A percentile compares a stretch with the other conserved stretches of the same genome.
Evolutionary conservation across 495 filamentous ascomycete species (phyloP).

Genomic region (Podospora comata): DNA sequence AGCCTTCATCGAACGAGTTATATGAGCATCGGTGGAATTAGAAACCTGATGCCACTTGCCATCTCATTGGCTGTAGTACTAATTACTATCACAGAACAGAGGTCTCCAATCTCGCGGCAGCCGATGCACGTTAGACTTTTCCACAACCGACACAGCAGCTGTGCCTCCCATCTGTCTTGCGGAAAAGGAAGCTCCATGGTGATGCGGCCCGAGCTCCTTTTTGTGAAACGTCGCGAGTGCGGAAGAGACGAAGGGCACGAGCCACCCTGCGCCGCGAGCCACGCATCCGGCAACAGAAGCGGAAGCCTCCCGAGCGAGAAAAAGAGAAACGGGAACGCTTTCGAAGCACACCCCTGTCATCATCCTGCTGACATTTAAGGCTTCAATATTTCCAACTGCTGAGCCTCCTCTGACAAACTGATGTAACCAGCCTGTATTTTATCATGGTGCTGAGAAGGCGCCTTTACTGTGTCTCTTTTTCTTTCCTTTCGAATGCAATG

Average conservation of each 20-base stretch:
- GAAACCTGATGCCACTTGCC: not conserved
- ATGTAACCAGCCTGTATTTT: not conserved
- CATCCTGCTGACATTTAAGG: slow-evolving; percentile 4
- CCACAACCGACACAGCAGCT: not conserved
- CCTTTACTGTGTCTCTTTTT: not conserved
- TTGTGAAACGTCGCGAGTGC: not conserved
- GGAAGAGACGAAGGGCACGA: not conserved
- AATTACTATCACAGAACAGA: not conserved
- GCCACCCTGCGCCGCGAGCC: slow-evolving; percentile 1
- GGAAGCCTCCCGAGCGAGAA: not conserved
- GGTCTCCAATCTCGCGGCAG: not conserved
- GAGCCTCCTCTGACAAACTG: not conserved
- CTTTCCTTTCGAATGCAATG: not conserved
- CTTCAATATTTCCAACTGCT: slow-evolving; percentile 4
- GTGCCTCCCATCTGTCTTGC: not conserved
- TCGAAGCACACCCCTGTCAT: slow-evolving; percentile 6
- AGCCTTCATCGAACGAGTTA: not conserved
- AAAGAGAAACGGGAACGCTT: not conserved
- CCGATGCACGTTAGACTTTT: not conserved
- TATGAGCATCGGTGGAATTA: not conserved
- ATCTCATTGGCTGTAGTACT: not conserved
- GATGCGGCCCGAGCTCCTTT: slow-evolving; percentile 17
- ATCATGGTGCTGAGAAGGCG: not conserved
- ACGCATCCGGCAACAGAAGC: not conserved
- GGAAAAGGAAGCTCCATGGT: not conserved